These are phyloP conservation scores for Pulicaria dysenterica DNA, from an alignment of 129 eudicot species.

Conservation along the genomic window DNA sequence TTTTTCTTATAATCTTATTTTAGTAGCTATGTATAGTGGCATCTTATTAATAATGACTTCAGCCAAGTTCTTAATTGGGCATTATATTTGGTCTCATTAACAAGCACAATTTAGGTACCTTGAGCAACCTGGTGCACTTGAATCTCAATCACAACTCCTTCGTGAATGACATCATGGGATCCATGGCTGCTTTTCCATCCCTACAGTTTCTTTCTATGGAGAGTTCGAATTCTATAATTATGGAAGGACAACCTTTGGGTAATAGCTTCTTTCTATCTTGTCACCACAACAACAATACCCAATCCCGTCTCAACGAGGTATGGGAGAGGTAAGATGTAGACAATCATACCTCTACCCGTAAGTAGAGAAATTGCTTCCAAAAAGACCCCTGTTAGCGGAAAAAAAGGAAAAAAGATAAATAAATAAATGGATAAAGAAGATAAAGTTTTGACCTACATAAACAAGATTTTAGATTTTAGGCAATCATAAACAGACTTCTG, in stretches of 20 bases:
- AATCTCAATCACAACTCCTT: background rate
- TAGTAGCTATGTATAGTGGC: background rate
- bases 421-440: no score
- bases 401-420: no score
- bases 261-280: background rate
- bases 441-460: no score
- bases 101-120: background rate
- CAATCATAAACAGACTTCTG: background rate
- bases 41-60: no score
- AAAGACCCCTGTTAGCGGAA: no score
- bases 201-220: background rate
- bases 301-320: no score
- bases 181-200: constrained; percentile 4
- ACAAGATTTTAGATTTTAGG: no score
- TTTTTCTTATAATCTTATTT: background rate
- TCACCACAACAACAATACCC: no score
- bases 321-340: no score
- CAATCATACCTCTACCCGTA: no score
- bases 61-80: background rate
- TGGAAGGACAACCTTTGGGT: background rate
- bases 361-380: no score
- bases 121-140: background rate
- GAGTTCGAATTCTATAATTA: background rate
- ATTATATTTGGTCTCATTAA: background rate
- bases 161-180: background rate